These are phyloP conservation scores for Chlorella variabilis DNA, from an alignment of 163 green algal species.

Conservation along the genomic window DNA sequence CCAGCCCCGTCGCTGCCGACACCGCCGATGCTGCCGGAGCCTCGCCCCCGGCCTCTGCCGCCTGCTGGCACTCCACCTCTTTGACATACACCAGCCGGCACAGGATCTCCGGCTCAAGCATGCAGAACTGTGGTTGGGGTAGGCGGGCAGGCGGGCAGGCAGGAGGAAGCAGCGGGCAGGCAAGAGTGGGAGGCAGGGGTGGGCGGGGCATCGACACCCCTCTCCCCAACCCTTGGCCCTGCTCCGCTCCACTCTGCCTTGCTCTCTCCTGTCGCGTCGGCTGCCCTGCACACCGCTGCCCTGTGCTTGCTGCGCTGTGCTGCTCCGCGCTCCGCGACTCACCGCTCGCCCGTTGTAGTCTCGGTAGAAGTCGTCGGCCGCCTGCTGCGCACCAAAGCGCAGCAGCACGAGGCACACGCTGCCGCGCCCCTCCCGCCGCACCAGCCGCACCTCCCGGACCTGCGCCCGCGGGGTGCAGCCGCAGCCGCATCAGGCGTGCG, in stretches of 20 bases:
- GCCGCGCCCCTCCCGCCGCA: slow-evolving; percentile 69
- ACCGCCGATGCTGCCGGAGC: background rate
- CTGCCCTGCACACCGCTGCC: too few relatives aligned
- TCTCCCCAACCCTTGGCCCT: too few relatives aligned
- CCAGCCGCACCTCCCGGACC: slow-evolving; percentile 76
- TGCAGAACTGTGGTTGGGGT: slow-evolving; percentile 68
- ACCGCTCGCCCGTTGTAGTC: slow-evolving; percentile 88
- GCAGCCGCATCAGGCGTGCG: too few relatives aligned
- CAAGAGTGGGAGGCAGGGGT: too few relatives aligned
- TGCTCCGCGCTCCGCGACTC: background rate
- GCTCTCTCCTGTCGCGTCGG: too few relatives aligned
- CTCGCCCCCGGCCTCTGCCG: background rate
- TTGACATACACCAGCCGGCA: slow-evolving; percentile 89
- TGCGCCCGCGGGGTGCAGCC: too few relatives aligned
- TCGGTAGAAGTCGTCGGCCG: slow-evolving; percentile 82
- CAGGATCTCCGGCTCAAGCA: slow-evolving; percentile 86
- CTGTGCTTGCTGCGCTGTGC: too few relatives aligned
- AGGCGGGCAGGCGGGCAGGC: background rate
- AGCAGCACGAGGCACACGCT: slow-evolving; percentile 88
- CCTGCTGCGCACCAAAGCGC: slow-evolving; percentile 70
- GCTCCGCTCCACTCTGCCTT: too few relatives aligned
- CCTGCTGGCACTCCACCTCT: slow-evolving; percentile 69
- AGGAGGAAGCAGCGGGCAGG: background rate
- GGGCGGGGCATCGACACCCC: too few relatives aligned
- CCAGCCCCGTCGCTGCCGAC: background rate